phyloP scores from a whole-genome alignment of 495 filamentous ascomycete species.

The Massariosphaeria phaeospora region DNA sequence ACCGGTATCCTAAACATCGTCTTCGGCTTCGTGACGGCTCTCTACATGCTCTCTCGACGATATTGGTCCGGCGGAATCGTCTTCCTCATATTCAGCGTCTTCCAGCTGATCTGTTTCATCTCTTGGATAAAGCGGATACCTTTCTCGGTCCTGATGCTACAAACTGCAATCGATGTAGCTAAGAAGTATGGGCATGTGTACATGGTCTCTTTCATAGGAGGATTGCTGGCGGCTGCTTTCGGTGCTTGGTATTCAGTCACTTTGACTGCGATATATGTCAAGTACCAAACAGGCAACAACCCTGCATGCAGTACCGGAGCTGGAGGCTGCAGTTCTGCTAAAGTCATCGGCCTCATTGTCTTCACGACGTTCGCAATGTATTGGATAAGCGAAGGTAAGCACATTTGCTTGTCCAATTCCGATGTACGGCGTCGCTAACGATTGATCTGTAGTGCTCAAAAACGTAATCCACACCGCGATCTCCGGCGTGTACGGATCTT shows the following conservation, averaged over 20 bases:
- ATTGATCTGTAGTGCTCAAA: no score
- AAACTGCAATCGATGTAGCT: conserved; percentile 80
- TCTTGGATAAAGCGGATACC: conserved; percentile 84
- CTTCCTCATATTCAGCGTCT: conserved; percentile 73
- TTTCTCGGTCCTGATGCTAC: conserved; percentile 83
- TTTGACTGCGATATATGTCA: conserved; percentile 65
- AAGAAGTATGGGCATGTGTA: conserved; percentile 81
- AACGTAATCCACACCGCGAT: conserved; percentile 87
- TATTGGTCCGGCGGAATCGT: conserved; percentile 81
- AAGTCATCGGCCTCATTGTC: conserved; percentile 76
- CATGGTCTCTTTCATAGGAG: conserved; percentile 74
- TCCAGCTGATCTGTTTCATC: conserved; percentile 74
- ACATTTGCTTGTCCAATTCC: no score
- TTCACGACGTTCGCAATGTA: conserved; percentile 87
- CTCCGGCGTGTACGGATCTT: conserved; percentile 82
- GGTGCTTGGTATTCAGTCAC: conserved; percentile 58
- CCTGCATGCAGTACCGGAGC: conserved; percentile 59
- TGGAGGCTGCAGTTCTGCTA: conserved; percentile 66
- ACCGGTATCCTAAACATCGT: conserved; percentile 46
- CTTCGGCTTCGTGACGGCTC: conserved; percentile 62
- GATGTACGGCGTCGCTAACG: no score
- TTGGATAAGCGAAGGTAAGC: conserved; percentile 81
- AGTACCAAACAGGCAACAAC: conserved; percentile 66
- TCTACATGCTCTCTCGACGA: conserved; percentile 60
- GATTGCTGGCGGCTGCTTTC: conserved; percentile 67